A percentile compares a stretch with the other conserved stretches of the same genome.
Conservation (phyloP, 2,329 filamentous ascomycete genomes). For the Colletotrichum lindemuthianum region DNA sequence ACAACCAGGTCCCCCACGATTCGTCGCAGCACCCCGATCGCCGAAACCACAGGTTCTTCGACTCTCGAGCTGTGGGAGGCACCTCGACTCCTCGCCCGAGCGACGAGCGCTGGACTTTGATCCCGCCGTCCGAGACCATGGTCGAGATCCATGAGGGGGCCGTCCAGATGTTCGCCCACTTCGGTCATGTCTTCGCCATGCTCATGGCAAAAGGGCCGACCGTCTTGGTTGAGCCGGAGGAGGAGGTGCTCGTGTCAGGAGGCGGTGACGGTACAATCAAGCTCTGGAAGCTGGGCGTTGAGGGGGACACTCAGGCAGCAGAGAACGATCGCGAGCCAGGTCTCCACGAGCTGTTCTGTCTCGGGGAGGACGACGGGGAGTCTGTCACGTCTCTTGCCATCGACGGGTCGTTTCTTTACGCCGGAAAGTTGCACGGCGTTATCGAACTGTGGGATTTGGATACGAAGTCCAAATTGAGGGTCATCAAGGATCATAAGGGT, state of each 20-base stretch:
- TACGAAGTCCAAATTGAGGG: slow-evolving; percentile 88
- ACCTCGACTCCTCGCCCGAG: slow-evolving; percentile 78
- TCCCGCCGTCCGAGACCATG: slow-evolving; percentile 64
- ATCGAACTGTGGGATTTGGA: slow-evolving; percentile 98
- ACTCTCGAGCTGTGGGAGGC: slow-evolving; percentile 87
- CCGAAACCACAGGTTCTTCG: slow-evolving; percentile 89
- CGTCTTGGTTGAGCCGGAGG: slow-evolving; percentile 73
- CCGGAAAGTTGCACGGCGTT: slow-evolving; percentile 85
- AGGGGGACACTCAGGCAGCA: slow-evolving; percentile 48
- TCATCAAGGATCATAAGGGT: slow-evolving; percentile 81
- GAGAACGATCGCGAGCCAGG: slow-evolving; percentile 66
- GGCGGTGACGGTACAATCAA: slow-evolving; percentile 95
- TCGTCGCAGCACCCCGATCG: slow-evolving; percentile 78
- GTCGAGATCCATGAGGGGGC: slow-evolving; percentile 85
- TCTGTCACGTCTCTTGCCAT: slow-evolving; percentile 82
- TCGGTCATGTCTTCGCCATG: slow-evolving; percentile 97
- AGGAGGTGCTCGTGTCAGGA: slow-evolving; percentile 88
- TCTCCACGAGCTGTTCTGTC: slow-evolving; percentile 75
- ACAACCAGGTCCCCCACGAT: slow-evolving; percentile 67
- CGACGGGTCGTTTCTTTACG: slow-evolving; percentile 92
- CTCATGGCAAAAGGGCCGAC: slow-evolving; percentile 78
- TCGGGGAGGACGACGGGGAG: slow-evolving; percentile 70
- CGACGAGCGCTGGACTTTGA: slow-evolving; percentile 65
- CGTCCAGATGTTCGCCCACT: slow-evolving; percentile 90
- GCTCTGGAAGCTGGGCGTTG: slow-evolving; percentile 77